Evolutionary conservation across 306 rosid genomes (phyloP), one percentile per base, ranked within the genome.

Genomic region (Lupinus albus): DNA sequence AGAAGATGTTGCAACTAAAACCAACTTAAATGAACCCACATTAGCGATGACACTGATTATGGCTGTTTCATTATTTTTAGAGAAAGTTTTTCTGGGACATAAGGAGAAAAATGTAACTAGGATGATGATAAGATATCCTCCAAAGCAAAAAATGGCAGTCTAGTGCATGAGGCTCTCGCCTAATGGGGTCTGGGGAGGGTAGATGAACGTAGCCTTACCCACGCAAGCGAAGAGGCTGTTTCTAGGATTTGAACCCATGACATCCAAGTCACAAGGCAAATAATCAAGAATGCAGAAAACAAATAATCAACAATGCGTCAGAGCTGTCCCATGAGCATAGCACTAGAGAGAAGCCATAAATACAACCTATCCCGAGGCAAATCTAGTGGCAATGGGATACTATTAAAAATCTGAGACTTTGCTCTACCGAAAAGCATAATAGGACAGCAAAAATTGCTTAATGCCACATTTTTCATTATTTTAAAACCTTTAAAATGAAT

Each of bases 1-100:
- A 82, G 71, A 52, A 58, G 48, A 68, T 44, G 44, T 30, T 47
- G 62, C 63, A 18, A 48, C 16, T 28, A 79, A 72, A 56, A 46
- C 69, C 51, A 18, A 56, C 57, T 55, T 28, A 63, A 30, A 61
- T 36, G 52, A 69, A 59, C 36, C 61, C 44, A 17, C 36, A 7
- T 52, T 16, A 45, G 64, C 42, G 14, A 70, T 48, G 64, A 52
- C 52, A 28, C 68, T 18, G 39, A 66, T 46, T 72, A 56, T 16
- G 56, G 16, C 76, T 55, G 65, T 11, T 70, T 41, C 12, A 41
- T 44, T 50, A 61, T 36, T 20, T 8, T 18, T 13, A 30, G 33
- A 70, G 33, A 59, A 47, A 17, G 8, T 58, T 11, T 64, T 44
- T 42, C 2, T 33, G 15, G 15, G 12, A 48, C 42, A 66, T 47